Conservation (phyloP, 2,329 filamentous ascomycete species). For the Akanthomyces muscarius region DNA sequence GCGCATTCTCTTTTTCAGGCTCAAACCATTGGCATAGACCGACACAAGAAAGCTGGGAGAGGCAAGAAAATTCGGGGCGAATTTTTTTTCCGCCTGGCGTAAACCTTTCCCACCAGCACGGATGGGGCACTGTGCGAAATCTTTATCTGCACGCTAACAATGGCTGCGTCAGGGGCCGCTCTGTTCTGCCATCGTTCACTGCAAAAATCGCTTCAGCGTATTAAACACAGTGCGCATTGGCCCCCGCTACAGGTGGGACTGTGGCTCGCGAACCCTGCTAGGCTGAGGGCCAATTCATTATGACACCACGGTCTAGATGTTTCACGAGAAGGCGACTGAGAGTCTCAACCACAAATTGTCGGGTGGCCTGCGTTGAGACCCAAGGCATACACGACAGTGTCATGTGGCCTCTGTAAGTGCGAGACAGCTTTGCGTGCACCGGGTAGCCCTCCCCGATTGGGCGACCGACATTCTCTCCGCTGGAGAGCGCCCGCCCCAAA, state of each 20-base stretch:
- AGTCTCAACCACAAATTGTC: neutral
- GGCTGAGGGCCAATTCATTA: neutral
- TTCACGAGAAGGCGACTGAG: neutral
- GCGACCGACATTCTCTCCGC: neutral
- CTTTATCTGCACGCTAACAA: neutral
- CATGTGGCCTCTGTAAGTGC: constrained; percentile 18
- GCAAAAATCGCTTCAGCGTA: neutral
- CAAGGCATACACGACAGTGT: constrained; percentile 13
- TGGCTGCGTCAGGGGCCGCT: too few species aligned
- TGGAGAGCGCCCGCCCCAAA: neutral
- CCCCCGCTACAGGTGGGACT: constrained; percentile 11
- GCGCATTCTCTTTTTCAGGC: constrained; percentile 49
- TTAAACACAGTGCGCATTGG: constrained; percentile 11
- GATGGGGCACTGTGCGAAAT: constrained; percentile 7
- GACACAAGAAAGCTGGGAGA: constrained; percentile 22
- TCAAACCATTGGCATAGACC: constrained; percentile 24
- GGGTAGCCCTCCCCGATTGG: constrained; percentile 7
- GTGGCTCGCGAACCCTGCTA: constrained; percentile 6
- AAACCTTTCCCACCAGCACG: neutral
- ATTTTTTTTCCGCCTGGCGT: constrained; percentile 14
- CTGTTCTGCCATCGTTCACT: neutral
- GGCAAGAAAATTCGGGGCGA: constrained; percentile 19
- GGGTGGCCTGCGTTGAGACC: neutral
- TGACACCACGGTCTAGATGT: constrained; percentile 1
- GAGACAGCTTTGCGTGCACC: neutral